Conservation (phyloP, 441 rosid genomes). For the Populus hybrid region DNA sequence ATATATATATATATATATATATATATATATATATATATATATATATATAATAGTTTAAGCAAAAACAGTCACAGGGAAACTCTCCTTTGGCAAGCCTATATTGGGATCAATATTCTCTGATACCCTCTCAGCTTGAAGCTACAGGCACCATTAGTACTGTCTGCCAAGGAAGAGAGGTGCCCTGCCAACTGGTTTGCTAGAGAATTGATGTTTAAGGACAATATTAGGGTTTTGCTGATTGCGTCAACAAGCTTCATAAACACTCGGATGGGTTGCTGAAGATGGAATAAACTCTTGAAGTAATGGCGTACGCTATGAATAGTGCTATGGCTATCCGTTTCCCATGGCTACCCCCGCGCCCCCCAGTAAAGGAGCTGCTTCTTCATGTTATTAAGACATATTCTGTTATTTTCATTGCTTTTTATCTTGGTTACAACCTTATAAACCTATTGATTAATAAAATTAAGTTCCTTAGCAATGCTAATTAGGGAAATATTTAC, state of each 20-base stretch:
- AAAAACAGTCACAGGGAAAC: constrained; percentile 29
- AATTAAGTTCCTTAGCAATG: too few species aligned
- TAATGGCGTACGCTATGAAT: constrained; percentile 5
- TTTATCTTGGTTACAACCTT: too few species aligned
- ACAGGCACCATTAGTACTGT: not conserved
- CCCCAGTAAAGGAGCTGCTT: not conserved
- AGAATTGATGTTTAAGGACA: too few species aligned
- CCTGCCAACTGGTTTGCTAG: constrained; percentile 23
- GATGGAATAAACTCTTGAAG: constrained; percentile 10
- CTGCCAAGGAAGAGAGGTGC: constrained; percentile 30
- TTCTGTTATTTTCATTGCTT: too few species aligned
- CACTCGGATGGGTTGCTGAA: not conserved
- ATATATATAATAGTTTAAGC: constrained; percentile 10
- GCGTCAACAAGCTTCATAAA: not conserved
- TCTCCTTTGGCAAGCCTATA: constrained; percentile 32
- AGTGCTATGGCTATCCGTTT: constrained; percentile 7
- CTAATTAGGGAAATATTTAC: too few species aligned
- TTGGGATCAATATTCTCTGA: not conserved
- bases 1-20: too few species aligned
- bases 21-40: too few species aligned
- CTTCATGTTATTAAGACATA: not conserved
- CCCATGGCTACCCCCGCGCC: too few species aligned
- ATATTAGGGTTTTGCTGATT: not conserved
- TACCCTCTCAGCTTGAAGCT: too few species aligned
- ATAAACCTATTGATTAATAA: too few species aligned